Evolutionary conservation across 1,139 yeast genomes (phyloP).

Genomic region (Diutina sp.): DNA sequence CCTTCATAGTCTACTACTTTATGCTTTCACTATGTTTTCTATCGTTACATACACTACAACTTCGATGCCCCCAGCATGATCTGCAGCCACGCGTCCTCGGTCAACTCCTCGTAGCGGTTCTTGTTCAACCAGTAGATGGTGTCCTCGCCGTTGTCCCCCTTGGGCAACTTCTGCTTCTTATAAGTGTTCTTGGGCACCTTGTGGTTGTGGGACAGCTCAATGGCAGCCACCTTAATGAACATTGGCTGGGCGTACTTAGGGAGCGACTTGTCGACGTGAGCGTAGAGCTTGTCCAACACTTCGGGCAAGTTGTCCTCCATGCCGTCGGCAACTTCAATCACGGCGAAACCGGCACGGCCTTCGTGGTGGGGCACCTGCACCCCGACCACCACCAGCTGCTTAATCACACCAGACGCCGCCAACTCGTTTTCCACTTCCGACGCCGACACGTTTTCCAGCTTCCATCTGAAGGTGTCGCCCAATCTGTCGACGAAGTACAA

Average conservation of each 20-base stretch:
- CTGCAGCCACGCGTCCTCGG: conserved; percentile 45
- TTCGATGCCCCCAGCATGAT: conserved; percentile 31
- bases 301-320: conserved; percentile 7
- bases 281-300: conserved; percentile 17
- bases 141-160: conserved; percentile 49
- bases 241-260: conserved; percentile 89
- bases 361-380: conserved; percentile 79
- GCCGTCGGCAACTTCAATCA: conserved; percentile 31
- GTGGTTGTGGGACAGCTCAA: conserved; percentile 70
- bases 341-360: conserved; percentile 91
- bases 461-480: conserved; percentile 97
- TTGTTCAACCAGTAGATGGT: conserved; percentile 59
- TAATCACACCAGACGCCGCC: conserved; percentile 7
- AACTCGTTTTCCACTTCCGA: conserved; percentile 9
- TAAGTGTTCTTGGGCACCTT: conserved; percentile 73
- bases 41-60: conserved; percentile 9
- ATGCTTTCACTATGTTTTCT: neutral
- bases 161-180: conserved; percentile 68
- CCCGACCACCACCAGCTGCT: conserved; percentile 79
- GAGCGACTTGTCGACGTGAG: conserved; percentile 31
- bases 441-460: conserved; percentile 29
- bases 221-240: conserved; percentile 58
- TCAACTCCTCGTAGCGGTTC: conserved; percentile 41
- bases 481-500: conserved; percentile 82
- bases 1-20: no score